Base-by-base conservation (phyloP, 1,139 yeast genomes). In the Kodamaea ohmeri region DNA sequence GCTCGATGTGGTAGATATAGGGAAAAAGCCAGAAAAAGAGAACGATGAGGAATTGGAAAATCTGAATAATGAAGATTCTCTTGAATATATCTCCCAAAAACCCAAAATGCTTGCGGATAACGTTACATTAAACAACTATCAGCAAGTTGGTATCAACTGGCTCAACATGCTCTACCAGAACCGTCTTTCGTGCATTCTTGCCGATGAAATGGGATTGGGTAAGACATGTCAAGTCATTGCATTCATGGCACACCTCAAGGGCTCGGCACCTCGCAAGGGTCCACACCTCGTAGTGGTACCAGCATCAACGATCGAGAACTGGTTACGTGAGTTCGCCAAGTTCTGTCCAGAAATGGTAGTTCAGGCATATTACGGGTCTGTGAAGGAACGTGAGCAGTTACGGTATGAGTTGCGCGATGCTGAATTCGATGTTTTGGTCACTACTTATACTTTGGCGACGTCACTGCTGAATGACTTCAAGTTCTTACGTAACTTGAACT, bases 191-290 rank as follows among this genome's bases (percentile, higher is more conserved):
- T 90, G 98, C 63, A 92, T 92, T 42, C 68, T 92, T 35, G 99
- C 98, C 0, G 99, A 92, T 63, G 99, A 92, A 60, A 89, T 90
- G 97, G 97, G 97, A 9, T 68, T 92, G 37, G 98, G 98, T 41
- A 92, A 92, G 58, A 92, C 97, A 0, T 85, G 96, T 60, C 97
- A 92, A 63, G 96, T 92, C 20, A 89, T 92, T 61, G 76, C 97
- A n/a, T 90, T 92, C 55, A 65, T 92, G 56, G 89, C 97, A 1
- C 82, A 85, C 54, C 70, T 92, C 51, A 85, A 87, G 54, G 83
- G 86, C 49, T 68, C 51, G 3, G 76, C 76, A 5, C 60, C 53
- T 17, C 57, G 63, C 30, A 60, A 63, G 5, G 90, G 92, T 0
- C 95, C 95, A 1, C 95, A 85, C 64, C 61, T 82, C 40, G 80